Base-by-base conservation (phyloP, 768 basidiomycete genomes). In the Tricholoma hemisulphureum region DNA sequence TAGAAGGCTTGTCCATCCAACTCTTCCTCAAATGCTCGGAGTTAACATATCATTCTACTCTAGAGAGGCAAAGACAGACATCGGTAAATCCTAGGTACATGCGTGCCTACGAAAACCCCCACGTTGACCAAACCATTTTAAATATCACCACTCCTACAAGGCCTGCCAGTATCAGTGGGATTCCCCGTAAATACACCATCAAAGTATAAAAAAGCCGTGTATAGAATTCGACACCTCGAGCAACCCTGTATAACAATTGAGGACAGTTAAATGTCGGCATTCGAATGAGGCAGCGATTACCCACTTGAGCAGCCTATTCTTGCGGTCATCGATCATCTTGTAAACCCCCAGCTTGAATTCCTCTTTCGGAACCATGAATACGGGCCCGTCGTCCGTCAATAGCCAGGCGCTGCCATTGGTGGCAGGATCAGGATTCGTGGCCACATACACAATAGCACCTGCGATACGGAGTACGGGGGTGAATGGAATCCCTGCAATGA, bases 331-430 rank as follows among this genome's bases (percentile, higher is more conserved):
- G 18, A 85, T 74, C 74, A 83, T 75, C 54, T 72, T 72, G 65
- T 84, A 85, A 20, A 84, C 79, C 2, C 83, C 83, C 46, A 73
- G 60, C 58, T 75, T 77, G 64, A 85, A 75, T 51, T 77, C 70
- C 58, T 83, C 80, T 39, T 75, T 75, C 13, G 75, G 73, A 5
- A 82, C 69, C 55, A 73, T 67, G 59, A 81, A 79, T 6, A 80
- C 77, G 2, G 78, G 79, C 3, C 83, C 83, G 59, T 81, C 74
- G 59, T 84, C 81, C 2, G 73, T 71, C 26, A 84, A 68, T 2
- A 82, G 61, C 72, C 77, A 83, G 0, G 79, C 73, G 48, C 71
- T 72, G 3, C 81, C 83, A 58, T 72, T 82, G 20, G 79, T 78
- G 32, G 66, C 71, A 23, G 69, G 64, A 61, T 81, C 73, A 1